Evolutionary conservation across 768 basidiomycete genomes (phyloP), one percentile per base, ranked within the genome.

Genomic region (Russula griseocarnosa): DNA sequence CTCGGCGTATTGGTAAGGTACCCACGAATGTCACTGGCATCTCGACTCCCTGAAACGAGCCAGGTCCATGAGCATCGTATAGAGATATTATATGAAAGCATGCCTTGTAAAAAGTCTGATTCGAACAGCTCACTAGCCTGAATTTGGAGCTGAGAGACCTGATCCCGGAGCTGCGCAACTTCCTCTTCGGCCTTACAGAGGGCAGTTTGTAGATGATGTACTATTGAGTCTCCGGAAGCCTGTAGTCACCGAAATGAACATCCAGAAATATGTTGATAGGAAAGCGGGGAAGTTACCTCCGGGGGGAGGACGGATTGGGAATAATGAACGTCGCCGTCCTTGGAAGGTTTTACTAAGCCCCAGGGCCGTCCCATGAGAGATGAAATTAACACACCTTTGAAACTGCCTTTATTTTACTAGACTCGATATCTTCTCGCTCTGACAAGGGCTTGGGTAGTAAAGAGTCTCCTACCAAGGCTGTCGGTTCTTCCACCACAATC

Each of bases 401-500:
- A 16, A 30, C 36, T n/a, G 28, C 13, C 49, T 60, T 47, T 24
- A 42, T 55, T 50, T 24, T 47, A 34, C 32, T 16, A 6, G 28
- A 55, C 36, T 60, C 58, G 28, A 7, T 18, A 1, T 55, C 47
- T 30, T 28, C 20, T 54, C 24, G 46, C 40, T 6, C 14, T 49
- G 38, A 22, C 30, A 14, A 42, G 6, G 40, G 24, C 32, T 51
- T 9, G 42, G 60, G 8, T 5, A 11, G 38, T 42, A 49, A 16
- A 4, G 55, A 24, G n/a, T 13, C 24, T 55, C 46, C 59, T 54
- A 16, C 9, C 28, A 44, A 44, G 18, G 64, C 55, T 20, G 64
- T 65, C 13, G 64, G 59, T 42, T 61, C 64, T 60, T 65, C 55
- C 20, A 65, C 55, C 42, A 65, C 59, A 54, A 65, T 65, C 64